Base-by-base conservation (phyloP, 2,329 filamentous ascomycete species). In the Cladosporium sp. region DNA sequence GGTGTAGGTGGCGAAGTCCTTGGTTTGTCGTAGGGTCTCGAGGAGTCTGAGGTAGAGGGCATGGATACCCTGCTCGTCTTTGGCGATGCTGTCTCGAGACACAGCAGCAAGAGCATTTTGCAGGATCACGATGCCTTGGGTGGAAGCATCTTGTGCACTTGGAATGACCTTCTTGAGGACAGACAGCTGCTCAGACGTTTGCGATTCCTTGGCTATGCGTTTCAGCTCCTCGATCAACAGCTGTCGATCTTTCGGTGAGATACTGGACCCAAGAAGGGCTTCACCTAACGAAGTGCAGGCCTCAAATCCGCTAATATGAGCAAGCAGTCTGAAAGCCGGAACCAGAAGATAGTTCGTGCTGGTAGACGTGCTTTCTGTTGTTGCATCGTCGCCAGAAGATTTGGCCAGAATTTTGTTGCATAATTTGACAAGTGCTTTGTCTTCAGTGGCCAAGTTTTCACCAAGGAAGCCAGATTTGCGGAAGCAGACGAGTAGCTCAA, bases 1-100 rank as follows among this genome's bases (percentile, higher is more conserved):
- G 32, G 64, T 65, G 55, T 65, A 65, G 21, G 64, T 60, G 44
- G 57, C 57, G 44, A 65, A 54, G 24, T 65, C 57, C 1, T 32
- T 34, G 4, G 32, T 64, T 28, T 47, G 34, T 21, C 11, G 24
- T 4, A 64, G 36, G 14, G 38, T 57, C 14, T 49, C 51, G 26
- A 64, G 51, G 4, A 64, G 51, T 44, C 18, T 30, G 51, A 64
- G 24, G 24, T 64, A 64, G 6, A 64, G 61, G 0, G 51, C 21
- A n/a, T 64, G 61, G 11, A 64, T 21, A 5, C 12, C 51, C 28
- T 55, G 24, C 26, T 64, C 61, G 34, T 64, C 61, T 26, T 64
- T 57, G 26, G 61, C 5, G 24, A 57, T 28, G 34, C 24, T 57
- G 15, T 64, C 61, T n/a, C 28, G 38, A 4, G 49, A 21, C 18